Evolutionary conservation across 345 rosid species (phyloP), one percentile per base, ranked within the genome.

Genomic region (Pistacia atlantica): DNA sequence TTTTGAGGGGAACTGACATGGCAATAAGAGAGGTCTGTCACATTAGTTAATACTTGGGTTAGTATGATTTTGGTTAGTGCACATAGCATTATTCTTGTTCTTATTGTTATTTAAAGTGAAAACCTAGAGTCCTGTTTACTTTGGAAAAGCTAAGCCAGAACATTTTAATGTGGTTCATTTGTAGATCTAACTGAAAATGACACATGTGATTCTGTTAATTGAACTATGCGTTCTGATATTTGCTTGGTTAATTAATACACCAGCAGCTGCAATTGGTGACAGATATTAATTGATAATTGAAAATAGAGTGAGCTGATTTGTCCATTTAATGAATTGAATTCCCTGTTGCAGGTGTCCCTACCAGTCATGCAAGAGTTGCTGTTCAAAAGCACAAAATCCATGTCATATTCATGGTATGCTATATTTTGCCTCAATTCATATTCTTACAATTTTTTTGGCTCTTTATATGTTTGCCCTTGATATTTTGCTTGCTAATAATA

Each of bases 361-460:
- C 80, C 93, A 90, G 71, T 92, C 97, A 45, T 96, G 99, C 88
- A 96, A 96, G 84, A 92, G 93, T 83, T 94, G 99, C 74, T 96
- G 99, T 67, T 88, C 95, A 37, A 91, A 88, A 87, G 97, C 99
- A 2, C 97, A 94, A 81, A 96, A 96, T 76, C 98, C 97, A 8
- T 96, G 99, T 79, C 89, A 86, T 46, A 96, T 96, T 83, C 99
- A 96, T 48, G 99, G 99, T 96, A 91, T 69, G 80, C 22, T 72
- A 8, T 20, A n/a, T 8, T 56, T 11, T 55, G 17, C 38, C 20
- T 57, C 12, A 45, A 5, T 73, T 61, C 68, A 14, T 46, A 45
- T 28, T 3, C 8, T 58, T 67, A 14, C 31, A 33, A 57, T 25
- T 46, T 56, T 17, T 62, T 16, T 62, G 5, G 4, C 13, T 13